Percentiles rank a stretch among this genome's conserved stretches.
Evolutionary conservation across 1,284 basidiomycete genomes (phyloP).

Genomic region (Gymnopus androsaceus): DNA sequence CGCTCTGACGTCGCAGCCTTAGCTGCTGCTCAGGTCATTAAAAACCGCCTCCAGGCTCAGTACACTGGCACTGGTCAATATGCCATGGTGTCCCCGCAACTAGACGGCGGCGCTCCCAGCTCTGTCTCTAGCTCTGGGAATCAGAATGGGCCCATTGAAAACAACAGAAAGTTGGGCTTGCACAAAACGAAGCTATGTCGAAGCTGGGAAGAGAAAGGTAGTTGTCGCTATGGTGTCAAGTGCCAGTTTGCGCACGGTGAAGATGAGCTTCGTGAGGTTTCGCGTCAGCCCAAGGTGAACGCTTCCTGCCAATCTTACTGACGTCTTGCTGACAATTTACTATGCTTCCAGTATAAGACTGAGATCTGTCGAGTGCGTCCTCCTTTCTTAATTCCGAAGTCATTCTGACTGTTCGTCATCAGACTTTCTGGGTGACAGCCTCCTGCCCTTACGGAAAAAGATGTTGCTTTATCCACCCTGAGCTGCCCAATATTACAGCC

Average conservation of each 20-base stretch:
- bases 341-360: constrained; percentile 74
- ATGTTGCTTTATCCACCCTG: constrained; percentile 89
- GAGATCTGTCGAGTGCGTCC: constrained; percentile 81
- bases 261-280: constrained; percentile 78
- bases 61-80: constrained; percentile 66
- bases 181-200: constrained; percentile 93
- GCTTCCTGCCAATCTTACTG: constrained; percentile 11
- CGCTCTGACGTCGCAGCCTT: constrained; percentile 48
- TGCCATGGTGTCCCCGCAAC: constrained; percentile 41
- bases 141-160: constrained; percentile 73
- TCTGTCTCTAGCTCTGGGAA: constrained; percentile 38
- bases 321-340: constrained; percentile 18
- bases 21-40: constrained; percentile 55
- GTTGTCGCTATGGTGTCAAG: constrained; percentile 84
- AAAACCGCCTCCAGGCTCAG: constrained; percentile 54
- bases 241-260: constrained; percentile 92
- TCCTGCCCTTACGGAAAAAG: constrained; percentile 89
- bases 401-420: constrained; percentile 17
- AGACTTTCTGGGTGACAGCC: constrained; percentile 91
- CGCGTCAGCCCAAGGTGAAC: constrained; percentile 83
- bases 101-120: constrained; percentile 40
- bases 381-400: constrained; percentile 20
- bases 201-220: constrained; percentile 91
- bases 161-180: constrained; percentile 83
- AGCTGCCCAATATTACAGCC: constrained; percentile 67